Conservation (phyloP, 495 filamentous ascomycete genomes). For the Astrothelium macrocarpum region DNA sequence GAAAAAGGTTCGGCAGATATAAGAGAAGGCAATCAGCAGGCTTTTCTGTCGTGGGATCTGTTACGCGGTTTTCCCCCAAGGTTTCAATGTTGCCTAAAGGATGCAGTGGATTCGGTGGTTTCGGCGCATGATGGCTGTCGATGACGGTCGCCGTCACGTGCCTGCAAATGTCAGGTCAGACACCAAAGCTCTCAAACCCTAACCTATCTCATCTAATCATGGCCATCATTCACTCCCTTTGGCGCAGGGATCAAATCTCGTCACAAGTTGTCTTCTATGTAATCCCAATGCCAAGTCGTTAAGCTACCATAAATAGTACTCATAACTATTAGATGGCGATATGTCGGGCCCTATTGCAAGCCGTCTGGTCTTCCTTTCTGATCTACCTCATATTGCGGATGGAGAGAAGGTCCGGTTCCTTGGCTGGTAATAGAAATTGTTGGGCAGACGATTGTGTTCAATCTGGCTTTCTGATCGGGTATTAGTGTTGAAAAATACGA, state of each 20-base stretch:
- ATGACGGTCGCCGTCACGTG: neutral
- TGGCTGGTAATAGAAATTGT: conserved; percentile 59
- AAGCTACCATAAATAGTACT: neutral
- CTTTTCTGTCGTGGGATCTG: neutral
- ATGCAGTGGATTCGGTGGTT: neutral
- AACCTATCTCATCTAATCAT: too few species aligned
- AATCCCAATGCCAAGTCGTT: neutral
- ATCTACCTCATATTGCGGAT: conserved; percentile 43
- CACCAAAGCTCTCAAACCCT: neutral
- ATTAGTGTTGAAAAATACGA: conserved; percentile 63
- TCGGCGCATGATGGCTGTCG: neutral
- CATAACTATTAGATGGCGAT: conserved; percentile 36
- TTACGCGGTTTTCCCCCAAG: neutral
- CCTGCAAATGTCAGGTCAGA: neutral
- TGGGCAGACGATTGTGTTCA: neutral
- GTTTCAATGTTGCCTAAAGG: neutral
- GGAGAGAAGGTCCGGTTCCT: conserved; percentile 82
- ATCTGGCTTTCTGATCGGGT: neutral
- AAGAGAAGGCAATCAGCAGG: neutral
- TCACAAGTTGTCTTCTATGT: too few species aligned
- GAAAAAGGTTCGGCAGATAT: neutral
- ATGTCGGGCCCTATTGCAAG: conserved; percentile 50
- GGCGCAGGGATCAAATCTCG: too few species aligned
- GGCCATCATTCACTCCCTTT: neutral
- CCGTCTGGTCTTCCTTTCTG: conserved; percentile 55